These are phyloP conservation scores for Lasiodiplodia gonubiensis DNA, from an alignment of 2,329 filamentous ascomycete genomes.

Conservation along the genomic window DNA sequence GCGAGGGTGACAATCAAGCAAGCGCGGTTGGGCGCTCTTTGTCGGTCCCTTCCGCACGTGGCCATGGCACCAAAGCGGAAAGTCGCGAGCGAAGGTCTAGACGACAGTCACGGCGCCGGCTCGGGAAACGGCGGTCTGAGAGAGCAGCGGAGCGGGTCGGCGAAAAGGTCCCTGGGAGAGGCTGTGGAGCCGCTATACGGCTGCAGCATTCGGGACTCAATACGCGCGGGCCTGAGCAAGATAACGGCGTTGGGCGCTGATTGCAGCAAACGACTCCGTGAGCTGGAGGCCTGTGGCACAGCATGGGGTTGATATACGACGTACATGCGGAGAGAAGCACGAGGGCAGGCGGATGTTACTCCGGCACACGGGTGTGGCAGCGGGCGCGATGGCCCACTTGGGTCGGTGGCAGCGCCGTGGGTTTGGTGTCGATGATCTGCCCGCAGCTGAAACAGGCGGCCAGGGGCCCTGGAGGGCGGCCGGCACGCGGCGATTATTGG, in stretches of 20 bases:
- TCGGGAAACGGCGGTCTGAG: slow-evolving; percentile 3
- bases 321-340: not conserved
- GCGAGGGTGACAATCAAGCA: not conserved
- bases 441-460: slow-evolving; percentile 12
- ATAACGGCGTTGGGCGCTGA: not conserved
- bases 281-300: not conserved
- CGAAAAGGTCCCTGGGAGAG: not conserved
- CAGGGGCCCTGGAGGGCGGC: not conserved
- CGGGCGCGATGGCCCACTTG: not conserved
- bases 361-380: slow-evolving; percentile 3
- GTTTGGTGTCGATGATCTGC: slow-evolving; percentile 22
- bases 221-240: not conserved
- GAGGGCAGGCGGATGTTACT: slow-evolving; percentile 2
- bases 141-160: slow-evolving; percentile 2
- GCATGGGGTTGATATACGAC: slow-evolving; percentile 2
- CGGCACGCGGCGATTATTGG: not conserved
- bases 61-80: not conserved
- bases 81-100: not conserved
- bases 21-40: not conserved
- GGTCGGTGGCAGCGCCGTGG: slow-evolving; percentile 21
- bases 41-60: slow-evolving; percentile 9
- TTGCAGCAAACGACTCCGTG: not conserved
- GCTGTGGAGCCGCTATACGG: slow-evolving; percentile 1
- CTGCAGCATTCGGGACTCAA: not conserved
- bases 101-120: not conserved